Percentiles rank a stretch among this genome's conserved stretches.
These are phyloP conservation scores for Ophiocordyceps camponoti-floridani DNA, from an alignment of 2,329 filamentous ascomycete species.

Conservation along the genomic window DNA sequence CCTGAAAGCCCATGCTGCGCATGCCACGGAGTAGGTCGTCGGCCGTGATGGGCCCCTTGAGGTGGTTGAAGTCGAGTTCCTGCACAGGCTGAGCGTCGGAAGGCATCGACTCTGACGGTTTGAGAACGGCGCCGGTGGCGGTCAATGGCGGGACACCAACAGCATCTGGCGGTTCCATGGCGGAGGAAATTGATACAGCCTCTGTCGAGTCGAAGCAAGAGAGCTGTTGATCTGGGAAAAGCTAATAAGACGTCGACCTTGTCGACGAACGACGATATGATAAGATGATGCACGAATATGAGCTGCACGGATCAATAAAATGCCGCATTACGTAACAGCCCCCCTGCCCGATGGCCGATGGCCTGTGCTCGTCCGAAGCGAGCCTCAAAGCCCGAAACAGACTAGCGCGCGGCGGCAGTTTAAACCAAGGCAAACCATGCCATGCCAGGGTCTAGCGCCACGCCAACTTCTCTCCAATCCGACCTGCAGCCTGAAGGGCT, in stretches of 20 bases:
- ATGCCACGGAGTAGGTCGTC: slow-evolving; percentile 71
- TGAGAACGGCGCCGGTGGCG: slow-evolving; percentile 67
- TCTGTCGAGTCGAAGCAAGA: not conserved
- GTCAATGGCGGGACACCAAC: slow-evolving; percentile 33
- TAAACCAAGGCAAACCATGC: slow-evolving; percentile 1
- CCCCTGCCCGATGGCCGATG: no score
- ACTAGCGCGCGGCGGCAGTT: slow-evolving; percentile 5
- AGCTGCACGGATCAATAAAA: not conserved
- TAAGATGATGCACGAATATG: no score
- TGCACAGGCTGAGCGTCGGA: slow-evolving; percentile 62
- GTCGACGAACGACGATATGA: not conserved
- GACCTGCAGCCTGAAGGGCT: not conserved
- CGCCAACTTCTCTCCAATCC: slow-evolving; percentile 3
- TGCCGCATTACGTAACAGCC: not conserved
- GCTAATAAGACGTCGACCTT: not conserved
- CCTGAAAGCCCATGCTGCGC: slow-evolving; percentile 64
- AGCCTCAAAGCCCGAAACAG: slow-evolving; percentile 1
- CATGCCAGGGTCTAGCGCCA: slow-evolving; percentile 4
- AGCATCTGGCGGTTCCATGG: slow-evolving; percentile 16
- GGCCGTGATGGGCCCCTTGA: slow-evolving; percentile 63
- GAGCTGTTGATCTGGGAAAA: not conserved
- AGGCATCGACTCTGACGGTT: slow-evolving; percentile 68
- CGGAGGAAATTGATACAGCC: not conserved
- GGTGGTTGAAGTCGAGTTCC: slow-evolving; percentile 82
- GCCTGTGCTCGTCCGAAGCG: not conserved